Conservation (phyloP, 805 yeast genomes). For the Wickerhamiella shivajii region DNA sequence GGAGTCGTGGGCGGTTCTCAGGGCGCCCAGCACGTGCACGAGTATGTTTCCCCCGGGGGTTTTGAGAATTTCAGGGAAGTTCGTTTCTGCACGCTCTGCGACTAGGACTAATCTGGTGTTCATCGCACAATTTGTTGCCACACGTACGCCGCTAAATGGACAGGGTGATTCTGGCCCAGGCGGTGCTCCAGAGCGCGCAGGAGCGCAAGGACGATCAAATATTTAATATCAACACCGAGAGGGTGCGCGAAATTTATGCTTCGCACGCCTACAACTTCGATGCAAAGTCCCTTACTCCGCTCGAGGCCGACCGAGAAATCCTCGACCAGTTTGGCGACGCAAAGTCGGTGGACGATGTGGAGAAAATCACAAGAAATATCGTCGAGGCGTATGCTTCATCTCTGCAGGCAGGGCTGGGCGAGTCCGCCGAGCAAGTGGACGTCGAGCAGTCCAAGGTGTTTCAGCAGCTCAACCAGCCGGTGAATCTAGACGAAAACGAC, state of each 20-base stretch:
- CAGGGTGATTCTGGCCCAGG: conserved; percentile 4
- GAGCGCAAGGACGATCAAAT: background rate
- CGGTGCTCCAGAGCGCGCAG: background rate
- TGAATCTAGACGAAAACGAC: too few relatives aligned
- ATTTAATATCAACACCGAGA: background rate
- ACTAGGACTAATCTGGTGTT: too few relatives aligned
- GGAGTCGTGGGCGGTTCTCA: conserved; percentile 1
- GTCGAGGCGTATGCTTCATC: too few relatives aligned
- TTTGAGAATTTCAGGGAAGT: conserved; percentile 1
- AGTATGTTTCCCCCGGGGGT: conserved; percentile 6
- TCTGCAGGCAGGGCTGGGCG: background rate
- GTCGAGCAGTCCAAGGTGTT: background rate
- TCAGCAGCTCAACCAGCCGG: too few relatives aligned
- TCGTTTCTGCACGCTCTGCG: too few relatives aligned
- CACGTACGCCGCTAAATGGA: too few relatives aligned
- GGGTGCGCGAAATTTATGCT: background rate
- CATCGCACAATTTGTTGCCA: too few relatives aligned
- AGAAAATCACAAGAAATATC: too few relatives aligned
- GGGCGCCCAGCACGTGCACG: conserved; percentile 3
- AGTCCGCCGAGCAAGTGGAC: background rate
- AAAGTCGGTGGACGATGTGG: background rate
- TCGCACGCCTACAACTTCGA: background rate
- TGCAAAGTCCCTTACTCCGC: too few relatives aligned
- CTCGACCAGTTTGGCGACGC: background rate
- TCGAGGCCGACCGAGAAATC: background rate